Evolutionary conservation across 2,329 filamentous ascomycete species (phyloP).

Genomic region (Claviceps africana): DNA sequence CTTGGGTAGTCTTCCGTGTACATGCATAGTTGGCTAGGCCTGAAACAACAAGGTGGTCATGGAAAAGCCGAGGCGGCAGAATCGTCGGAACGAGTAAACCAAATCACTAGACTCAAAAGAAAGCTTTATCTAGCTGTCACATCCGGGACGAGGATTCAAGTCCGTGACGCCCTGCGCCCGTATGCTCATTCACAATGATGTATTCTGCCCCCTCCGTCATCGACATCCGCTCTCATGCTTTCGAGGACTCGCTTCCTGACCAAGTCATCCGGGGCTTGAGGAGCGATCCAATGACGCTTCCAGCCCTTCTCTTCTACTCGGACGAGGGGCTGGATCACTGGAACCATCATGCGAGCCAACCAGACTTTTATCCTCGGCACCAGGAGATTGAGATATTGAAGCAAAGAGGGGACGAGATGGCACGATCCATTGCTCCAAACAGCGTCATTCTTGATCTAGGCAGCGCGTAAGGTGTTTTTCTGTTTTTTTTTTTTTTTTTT

Average conservation of each 20-base stretch:
- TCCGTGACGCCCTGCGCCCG: too few species aligned
- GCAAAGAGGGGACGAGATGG: neutral
- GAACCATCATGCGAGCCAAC: slow-evolving; percentile 1
- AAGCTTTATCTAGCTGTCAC: too few species aligned
- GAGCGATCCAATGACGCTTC: neutral
- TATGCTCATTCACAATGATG: neutral
- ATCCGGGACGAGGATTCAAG: too few species aligned
- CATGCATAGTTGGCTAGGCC: too few species aligned
- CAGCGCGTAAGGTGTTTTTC: neutral
- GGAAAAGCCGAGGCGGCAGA: too few species aligned
- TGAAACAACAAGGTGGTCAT: too few species aligned
- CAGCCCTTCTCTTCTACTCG: slow-evolving; percentile 1
- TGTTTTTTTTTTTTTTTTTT: neutral
- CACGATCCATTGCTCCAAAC: neutral
- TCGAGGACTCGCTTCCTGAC: neutral
- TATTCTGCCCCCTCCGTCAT: neutral
- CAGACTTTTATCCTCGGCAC: slow-evolving; percentile 1
- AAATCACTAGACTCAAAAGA: too few species aligned
- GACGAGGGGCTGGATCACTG: slow-evolving; percentile 1
- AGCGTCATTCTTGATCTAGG: neutral
- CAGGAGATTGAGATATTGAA: slow-evolving; percentile 1
- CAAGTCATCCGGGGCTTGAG: neutral
- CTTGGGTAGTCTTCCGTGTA: neutral
- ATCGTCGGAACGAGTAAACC: too few species aligned
- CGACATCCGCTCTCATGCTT: neutral